Evolutionary conservation across 495 filamentous ascomycete genomes (phyloP).

Genomic region (Hyaloscypha finlandica): DNA sequence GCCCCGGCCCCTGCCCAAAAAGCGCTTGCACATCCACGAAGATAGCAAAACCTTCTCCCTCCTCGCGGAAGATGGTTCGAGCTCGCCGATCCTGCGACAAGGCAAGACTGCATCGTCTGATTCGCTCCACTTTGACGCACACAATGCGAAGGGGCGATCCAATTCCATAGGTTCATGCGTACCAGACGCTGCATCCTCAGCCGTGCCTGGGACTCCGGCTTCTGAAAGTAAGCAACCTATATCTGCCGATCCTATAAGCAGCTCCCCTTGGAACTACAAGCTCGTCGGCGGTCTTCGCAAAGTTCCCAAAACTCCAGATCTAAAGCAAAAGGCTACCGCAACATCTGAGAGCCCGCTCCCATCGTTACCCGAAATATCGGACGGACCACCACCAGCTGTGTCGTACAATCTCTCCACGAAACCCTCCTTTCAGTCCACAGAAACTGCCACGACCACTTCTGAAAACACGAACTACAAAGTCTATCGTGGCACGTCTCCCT

Average conservation of each 20-base stretch:
- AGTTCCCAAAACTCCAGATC: constrained; percentile 51
- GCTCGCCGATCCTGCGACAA: constrained; percentile 1
- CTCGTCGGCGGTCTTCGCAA: constrained; percentile 57
- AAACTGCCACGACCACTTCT: constrained; percentile 46
- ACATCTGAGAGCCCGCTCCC: constrained; percentile 34
- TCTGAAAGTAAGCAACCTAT: constrained; percentile 29
- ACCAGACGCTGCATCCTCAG: constrained; percentile 35
- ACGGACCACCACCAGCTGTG: constrained; percentile 24
- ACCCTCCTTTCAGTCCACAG: constrained; percentile 47
- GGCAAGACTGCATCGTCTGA: constrained; percentile 20
- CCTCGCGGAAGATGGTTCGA: constrained; percentile 15
- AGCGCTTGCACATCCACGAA: constrained; percentile 30
- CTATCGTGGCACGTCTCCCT: constrained; percentile 39
- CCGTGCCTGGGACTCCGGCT: constrained; percentile 25
- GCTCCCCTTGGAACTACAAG: constrained; percentile 54
- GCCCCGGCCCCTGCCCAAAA: constrained; percentile 28
- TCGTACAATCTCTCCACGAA: constrained; percentile 42
- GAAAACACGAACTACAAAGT: constrained; percentile 57
- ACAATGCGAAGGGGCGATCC: constrained; percentile 43
- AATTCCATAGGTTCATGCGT: constrained; percentile 47
- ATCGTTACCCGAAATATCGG: constrained; percentile 41
- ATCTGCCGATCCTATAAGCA: constrained; percentile 43
- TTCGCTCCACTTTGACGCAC: constrained; percentile 45
- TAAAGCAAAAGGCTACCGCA: constrained; percentile 41
- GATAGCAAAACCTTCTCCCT: constrained; percentile 36